These are phyloP conservation scores for Ligustrum vulgare DNA, from an alignment of 257 asterid species.

Conservation along the genomic window DNA sequence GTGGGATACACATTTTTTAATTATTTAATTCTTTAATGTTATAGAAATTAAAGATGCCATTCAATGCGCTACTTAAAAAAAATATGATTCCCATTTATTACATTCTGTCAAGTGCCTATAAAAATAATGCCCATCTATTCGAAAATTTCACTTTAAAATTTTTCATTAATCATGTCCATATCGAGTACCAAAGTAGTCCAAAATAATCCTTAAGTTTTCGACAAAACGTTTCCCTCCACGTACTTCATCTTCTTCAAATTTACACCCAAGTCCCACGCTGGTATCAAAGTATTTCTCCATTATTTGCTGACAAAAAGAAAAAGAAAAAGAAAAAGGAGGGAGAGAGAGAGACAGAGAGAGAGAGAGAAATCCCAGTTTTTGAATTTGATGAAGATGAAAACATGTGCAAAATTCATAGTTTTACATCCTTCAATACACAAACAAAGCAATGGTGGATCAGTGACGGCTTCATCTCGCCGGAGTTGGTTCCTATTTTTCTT, in stretches of 20 bases:
- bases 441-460: slow-evolving; percentile 28
- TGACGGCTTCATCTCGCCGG: slow-evolving; percentile 38
- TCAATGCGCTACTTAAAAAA: neutral
- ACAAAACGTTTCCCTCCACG: neutral
- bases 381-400: slow-evolving; percentile 47
- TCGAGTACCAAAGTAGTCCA: neutral
- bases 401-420: slow-evolving; percentile 61
- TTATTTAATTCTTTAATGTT: neutral
- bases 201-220: neutral
- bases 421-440: slow-evolving; percentile 65
- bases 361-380: neutral
- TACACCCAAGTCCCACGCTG: neutral
- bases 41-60: neutral
- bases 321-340: neutral
- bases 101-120: slow-evolving; percentile 3
- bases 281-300: neutral
- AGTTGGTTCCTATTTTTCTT: slow-evolving; percentile 48
- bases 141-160: neutral
- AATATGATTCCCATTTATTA: slow-evolving; percentile 1
- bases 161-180: neutral
- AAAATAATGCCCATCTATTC: slow-evolving; percentile 5
- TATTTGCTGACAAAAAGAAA: neutral
- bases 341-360: neutral
- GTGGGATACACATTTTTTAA: too few species aligned
- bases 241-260: neutral